A percentile compares a stretch with the other conserved stretches of the same genome.
Conservation (phyloP, 2,329 filamentous ascomycete species). For the Hypoxylon rubiginosum region DNA sequence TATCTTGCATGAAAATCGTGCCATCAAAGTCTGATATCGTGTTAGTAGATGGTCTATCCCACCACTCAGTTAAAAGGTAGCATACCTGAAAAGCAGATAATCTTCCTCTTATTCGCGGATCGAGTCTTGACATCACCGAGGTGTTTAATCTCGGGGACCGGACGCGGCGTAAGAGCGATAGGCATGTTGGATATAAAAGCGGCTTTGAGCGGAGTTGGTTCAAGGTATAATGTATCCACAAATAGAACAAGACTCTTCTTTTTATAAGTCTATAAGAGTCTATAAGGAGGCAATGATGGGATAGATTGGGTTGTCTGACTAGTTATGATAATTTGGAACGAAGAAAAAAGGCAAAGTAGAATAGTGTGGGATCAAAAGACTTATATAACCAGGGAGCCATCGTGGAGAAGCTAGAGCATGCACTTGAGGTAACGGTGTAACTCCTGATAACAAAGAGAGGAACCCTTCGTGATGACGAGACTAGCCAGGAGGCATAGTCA, state of each 20-base stretch:
- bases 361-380: slow-evolving; percentile 11
- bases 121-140: slow-evolving; percentile 45
- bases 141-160: slow-evolving; percentile 49
- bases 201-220: slow-evolving; percentile 6
- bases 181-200: slow-evolving; percentile 54
- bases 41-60: slow-evolving; percentile 29
- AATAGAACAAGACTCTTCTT: slow-evolving; percentile 5
- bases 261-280: slow-evolving; percentile 18
- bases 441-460: neutral
- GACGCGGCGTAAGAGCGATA: slow-evolving; percentile 54
- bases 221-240: slow-evolving; percentile 2
- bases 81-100: slow-evolving; percentile 70
- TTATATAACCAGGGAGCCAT: slow-evolving; percentile 37
- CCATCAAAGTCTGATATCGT: slow-evolving; percentile 72
- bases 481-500: slow-evolving; percentile 23
- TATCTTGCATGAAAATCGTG: slow-evolving; percentile 80
- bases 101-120: slow-evolving; percentile 64
- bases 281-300: too few relatives aligned
- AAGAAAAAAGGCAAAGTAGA: slow-evolving; percentile 14
- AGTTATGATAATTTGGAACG: slow-evolving; percentile 12
- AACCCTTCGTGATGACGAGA: slow-evolving; percentile 40
- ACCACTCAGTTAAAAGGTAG: slow-evolving; percentile 14
- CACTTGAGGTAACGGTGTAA: slow-evolving; percentile 1
- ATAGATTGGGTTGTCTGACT: slow-evolving; percentile 6
- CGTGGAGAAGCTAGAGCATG: slow-evolving; percentile 17